These are phyloP conservation scores for Eucalyptus sp. DNA, from an alignment of 345 rosid species.

Conservation along the genomic window DNA sequence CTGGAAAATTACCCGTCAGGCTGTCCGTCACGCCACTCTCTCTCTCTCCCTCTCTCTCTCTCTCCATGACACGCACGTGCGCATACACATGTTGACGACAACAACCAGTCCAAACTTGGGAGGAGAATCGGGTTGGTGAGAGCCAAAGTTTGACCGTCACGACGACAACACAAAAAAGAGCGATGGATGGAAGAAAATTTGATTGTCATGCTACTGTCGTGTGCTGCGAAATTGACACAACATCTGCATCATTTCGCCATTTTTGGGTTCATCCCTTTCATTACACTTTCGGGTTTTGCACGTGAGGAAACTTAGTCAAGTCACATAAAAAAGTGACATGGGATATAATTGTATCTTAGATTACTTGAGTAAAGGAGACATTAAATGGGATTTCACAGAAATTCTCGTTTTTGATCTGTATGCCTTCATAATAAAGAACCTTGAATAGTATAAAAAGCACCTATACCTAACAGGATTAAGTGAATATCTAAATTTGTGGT, in stretches of 20 bases:
- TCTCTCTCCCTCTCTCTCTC: not conserved
- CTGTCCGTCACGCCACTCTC: no score
- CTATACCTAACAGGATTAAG: no score
- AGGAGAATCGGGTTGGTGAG: not conserved
- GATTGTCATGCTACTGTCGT: accelerated
- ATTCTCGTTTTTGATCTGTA: accelerated
- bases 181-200: not conserved
- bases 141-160: not conserved
- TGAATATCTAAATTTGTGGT: no score
- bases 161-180: not conserved
- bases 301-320: accelerated
- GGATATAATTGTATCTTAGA: accelerated
- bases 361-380: no score
- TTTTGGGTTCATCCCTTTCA: no score
- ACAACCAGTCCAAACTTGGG: not conserved
- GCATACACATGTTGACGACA: not conserved
- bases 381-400: no score
- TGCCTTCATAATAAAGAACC: no score
- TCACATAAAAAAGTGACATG: accelerated
- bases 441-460: no score
- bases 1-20: no score
- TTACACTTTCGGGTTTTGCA: no score
- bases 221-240: no score
- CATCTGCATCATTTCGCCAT: no score
- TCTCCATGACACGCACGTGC: not conserved